Conservation (phyloP, 805 yeast genomes). For the Metschnikowia amazonensis region DNA sequence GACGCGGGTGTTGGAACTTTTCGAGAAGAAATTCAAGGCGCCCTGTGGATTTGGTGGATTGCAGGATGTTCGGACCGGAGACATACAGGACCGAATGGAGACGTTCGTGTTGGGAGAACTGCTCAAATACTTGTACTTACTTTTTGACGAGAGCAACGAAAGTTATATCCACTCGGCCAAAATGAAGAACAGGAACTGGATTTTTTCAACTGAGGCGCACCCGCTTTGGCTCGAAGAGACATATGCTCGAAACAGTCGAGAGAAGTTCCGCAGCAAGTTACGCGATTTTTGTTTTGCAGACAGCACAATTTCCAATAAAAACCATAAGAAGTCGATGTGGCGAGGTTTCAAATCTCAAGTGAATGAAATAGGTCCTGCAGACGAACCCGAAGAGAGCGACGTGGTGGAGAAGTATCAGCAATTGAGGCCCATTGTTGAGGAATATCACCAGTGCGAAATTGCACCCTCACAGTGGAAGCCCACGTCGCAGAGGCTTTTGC, state of each 20-base stretch:
- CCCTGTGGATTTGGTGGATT: conserved; percentile 81
- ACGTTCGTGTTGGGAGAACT: conserved; percentile 87
- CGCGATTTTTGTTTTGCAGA: neutral
- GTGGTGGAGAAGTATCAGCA: neutral
- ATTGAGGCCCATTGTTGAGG: conserved; percentile 9
- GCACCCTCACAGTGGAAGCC: conserved; percentile 22
- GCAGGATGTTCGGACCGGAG: conserved; percentile 61
- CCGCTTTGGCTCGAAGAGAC: conserved; percentile 68
- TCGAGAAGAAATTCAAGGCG: conserved; percentile 49
- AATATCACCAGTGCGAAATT: conserved; percentile 29
- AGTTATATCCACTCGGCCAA: conserved; percentile 30
- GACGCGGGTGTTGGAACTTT: conserved; percentile 53
- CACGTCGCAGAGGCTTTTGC: conserved; percentile 16
- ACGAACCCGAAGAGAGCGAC: neutral
- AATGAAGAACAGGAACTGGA: conserved; percentile 49
- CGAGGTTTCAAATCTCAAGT: neutral
- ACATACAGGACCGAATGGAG: conserved; percentile 80
- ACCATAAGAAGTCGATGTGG: conserved; percentile 6
- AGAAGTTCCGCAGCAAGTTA: conserved; percentile 5
- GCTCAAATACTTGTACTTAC: conserved; percentile 71
- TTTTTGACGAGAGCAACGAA: conserved; percentile 67
- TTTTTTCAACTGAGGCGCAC: conserved; percentile 88
- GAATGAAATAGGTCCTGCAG: neutral
- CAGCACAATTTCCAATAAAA: neutral
- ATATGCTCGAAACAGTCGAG: conserved; percentile 11